Base-by-base conservation (phyloP, 208 protist species). In the Endotrypanum monterogeii region DNA sequence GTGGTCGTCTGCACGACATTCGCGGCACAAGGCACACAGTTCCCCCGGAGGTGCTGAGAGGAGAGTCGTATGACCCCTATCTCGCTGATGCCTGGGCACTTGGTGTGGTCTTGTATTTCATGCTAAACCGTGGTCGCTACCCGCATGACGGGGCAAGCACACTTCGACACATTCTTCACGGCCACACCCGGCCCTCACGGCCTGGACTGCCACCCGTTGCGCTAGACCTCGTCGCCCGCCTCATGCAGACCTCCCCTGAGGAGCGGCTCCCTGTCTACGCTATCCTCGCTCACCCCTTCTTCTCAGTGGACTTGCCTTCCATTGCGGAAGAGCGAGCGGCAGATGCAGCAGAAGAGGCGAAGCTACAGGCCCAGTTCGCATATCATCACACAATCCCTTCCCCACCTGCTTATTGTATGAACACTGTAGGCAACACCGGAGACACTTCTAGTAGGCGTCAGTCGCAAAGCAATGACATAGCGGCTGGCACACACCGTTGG, bases 91-190 rank as follows among this genome's bases (percentile, higher is more conserved):
- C 84, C 65, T 97, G 93, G 93, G 88, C 88, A 2, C 83, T 95
- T 48, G 93, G 93, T 16, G 88, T 97, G 35, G 69, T 95, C 71
- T 58, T 97, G 12, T 97, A 94, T 68, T 97, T 95, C 67, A 93
- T 97, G 90, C 82, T 97, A 12, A 89, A 95, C 74, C 83, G 81
- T 25, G 92, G 89, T 60, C 83, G 82, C 58, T 97, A 97, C 78
- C 93, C 93, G 5, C 88, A 93, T 83, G 93, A 97, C 73, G 88
- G 93, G 30, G 93, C 93, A 55, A 97, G 94, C 76, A 95, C 90
- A 48, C 83, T 89, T n/a, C 89, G 90, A 35, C 87, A 97, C 76
- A 93, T 97, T 67, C 58, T 91, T 8, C 88, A 94, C 52, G 56
- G 89, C 28, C 84, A 86, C 60, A 71, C 90, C 2, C 89, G 93